Base-by-base conservation (phyloP, 371 early-diverging fungal genomes). In the Mucor mucedo region DNA sequence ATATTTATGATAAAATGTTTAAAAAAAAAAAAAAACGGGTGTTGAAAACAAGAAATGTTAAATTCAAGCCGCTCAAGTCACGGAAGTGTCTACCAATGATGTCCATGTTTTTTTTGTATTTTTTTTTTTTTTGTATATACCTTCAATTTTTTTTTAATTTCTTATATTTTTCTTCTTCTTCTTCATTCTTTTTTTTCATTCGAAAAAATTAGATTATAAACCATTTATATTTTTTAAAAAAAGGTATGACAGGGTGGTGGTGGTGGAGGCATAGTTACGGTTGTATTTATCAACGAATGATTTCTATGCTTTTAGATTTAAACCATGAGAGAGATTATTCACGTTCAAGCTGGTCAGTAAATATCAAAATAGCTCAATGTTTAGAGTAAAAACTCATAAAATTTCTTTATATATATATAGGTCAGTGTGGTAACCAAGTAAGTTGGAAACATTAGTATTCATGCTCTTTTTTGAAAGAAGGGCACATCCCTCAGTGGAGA, bases 311-410 rank as follows among this genome's bases (percentile, higher is more conserved):
- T 39, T 16, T 38, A 27, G 29, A 27, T 47, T 45, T 27, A 41
- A 21, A 69, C 35, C 21, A 98, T 99, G 99, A 91, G 99, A 86
- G 99, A 99, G 90, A 98, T 99, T 73, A 95, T 99, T 73, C 98
- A 98, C 87, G 84, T 99, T 72, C 99, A 99, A 85, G 95, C 97
- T 73, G 99, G 99, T 74, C 67, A 65, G 50, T 50, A 14, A 11
- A 21, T 21, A 21, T 21, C 21, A 21, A 21, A 21, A 21, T 21
- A 21, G 21, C 21, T 21, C 21, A 0, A 64, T 39, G 32, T 32
- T 35, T 44, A 14, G 30, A 45, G 30, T n/a, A 49, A 32, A 33
- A 40, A 14, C 21, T 21, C 21, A 21, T 1, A 21, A 21, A n/a
- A n/a, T n/a, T 21, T 21, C 0, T 21, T 0, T 21, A 21, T 21